These are phyloP conservation scores for Papiliotrema terrestris DNA, from an alignment of 1,284 basidiomycete species.

Conservation along the genomic window DNA sequence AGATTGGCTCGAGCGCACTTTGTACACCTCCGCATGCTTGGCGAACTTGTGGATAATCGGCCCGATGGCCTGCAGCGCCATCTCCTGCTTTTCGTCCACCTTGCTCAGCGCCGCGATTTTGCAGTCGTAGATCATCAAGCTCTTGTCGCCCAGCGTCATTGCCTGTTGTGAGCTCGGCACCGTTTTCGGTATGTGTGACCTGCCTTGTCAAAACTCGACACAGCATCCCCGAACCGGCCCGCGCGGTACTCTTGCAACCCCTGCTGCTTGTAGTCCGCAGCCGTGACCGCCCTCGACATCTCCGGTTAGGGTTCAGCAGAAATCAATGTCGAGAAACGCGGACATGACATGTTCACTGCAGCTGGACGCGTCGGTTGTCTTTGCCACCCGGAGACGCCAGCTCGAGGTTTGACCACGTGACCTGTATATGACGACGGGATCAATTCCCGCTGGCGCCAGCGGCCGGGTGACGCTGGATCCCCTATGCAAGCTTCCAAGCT, in stretches of 20 bases:
- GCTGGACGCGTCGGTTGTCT: too few species aligned
- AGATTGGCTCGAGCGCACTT: not conserved
- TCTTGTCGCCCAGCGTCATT: conserved; percentile 22
- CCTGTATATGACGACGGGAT: too few species aligned
- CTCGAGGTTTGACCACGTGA: not conserved
- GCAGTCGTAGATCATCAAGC: conserved; percentile 19
- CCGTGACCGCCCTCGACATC: not conserved
- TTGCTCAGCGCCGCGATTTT: conserved; percentile 27
- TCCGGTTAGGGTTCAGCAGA: not conserved
- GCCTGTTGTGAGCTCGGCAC: conserved; percentile 13
- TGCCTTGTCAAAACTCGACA: conserved; percentile 21
- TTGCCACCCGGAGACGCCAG: not conserved
- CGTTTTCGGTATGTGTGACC: not conserved
- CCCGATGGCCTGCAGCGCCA: conserved; percentile 23
- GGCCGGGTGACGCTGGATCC: too few species aligned
- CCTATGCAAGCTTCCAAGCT: too few species aligned
- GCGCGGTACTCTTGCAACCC: conserved; percentile 6
- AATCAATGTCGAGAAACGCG: not conserved
- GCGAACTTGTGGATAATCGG: conserved; percentile 22
- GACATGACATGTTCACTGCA: not conserved
- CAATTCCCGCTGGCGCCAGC: too few species aligned
- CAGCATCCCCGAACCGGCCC: conserved; percentile 13
- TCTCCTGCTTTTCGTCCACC: conserved; percentile 15
- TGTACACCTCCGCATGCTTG: conserved; percentile 8
- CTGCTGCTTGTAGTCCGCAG: not conserved